These are phyloP conservation scores for Mrakia hoshinonis DNA, from an alignment of 768 basidiomycete genomes.

Conservation along the genomic window DNA sequence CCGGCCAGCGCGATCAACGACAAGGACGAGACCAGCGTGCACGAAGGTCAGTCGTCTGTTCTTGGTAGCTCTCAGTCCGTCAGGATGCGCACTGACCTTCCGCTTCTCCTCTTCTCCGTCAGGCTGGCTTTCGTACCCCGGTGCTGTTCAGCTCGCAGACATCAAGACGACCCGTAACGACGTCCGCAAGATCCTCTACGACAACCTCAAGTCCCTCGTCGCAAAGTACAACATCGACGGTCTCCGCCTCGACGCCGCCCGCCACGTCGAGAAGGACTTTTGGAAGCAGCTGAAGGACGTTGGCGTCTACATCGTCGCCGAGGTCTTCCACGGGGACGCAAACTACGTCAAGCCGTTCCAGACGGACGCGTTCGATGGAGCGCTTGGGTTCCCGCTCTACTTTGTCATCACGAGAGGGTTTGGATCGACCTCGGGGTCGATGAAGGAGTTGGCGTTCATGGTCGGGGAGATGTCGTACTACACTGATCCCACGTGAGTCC, in stretches of 20 bases:
- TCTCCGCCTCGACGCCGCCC: slow-evolving; percentile 25
- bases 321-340: slow-evolving; percentile 19
- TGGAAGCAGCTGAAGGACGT: neutral
- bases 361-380: neutral
- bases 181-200: neutral
- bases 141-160: slow-evolving; percentile 16
- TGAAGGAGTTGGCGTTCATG: slow-evolving; percentile 36
- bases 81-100: too few relatives aligned
- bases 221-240: slow-evolving; percentile 21
- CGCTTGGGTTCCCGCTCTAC: neutral
- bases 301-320: slow-evolving; percentile 14
- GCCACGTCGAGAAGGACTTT: slow-evolving; percentile 21
- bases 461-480: slow-evolving; percentile 32
- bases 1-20: slow-evolving; percentile 13
- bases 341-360: neutral
- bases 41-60: slow-evolving; percentile 7
- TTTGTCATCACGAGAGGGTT: slow-evolving; percentile 33
- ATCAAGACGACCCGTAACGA: slow-evolving; percentile 9
- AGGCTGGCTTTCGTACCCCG: slow-evolving; percentile 21
- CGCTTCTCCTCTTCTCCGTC: neutral
- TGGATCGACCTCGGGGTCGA: slow-evolving; percentile 33
- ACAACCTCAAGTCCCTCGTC: slow-evolving; percentile 18
- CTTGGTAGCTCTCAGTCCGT: neutral
- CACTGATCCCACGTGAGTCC: slow-evolving; percentile 35
- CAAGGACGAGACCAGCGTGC: neutral